A percentile compares a stretch with the other conserved stretches of the same genome.
Evolutionary conservation across 2,329 filamentous ascomycete species (phyloP).

Genomic region (Colletotrichum eleusines): DNA sequence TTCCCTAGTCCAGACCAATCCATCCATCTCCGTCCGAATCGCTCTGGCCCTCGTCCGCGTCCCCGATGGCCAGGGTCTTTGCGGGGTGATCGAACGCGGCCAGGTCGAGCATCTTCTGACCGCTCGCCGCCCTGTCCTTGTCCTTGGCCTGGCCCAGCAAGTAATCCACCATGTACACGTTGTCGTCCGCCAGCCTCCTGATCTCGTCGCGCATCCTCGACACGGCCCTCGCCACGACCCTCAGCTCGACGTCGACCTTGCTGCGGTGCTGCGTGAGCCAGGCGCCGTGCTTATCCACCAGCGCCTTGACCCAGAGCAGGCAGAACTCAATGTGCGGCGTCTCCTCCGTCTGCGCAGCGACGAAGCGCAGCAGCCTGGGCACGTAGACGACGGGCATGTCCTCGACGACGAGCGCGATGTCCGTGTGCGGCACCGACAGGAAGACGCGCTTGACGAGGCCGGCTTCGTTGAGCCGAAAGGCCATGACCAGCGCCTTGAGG

Average conservation of each 20-base stretch:
- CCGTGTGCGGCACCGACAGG: conserved; percentile 79
- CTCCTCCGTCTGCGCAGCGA: conserved; percentile 88
- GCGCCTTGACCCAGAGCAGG: conserved; percentile 88
- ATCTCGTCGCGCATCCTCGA: conserved; percentile 85
- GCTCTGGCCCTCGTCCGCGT: conserved; percentile 47
- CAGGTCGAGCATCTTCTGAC: conserved; percentile 46
- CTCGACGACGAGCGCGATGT: conserved; percentile 82
- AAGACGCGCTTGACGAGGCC: conserved; percentile 87
- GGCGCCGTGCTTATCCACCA: conserved; percentile 84
- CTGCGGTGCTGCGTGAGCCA: conserved; percentile 86
- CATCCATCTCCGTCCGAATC: conserved; percentile 59
- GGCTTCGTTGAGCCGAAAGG: conserved; percentile 92
- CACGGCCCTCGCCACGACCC: conserved; percentile 85
- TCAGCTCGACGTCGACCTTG: conserved; percentile 85
- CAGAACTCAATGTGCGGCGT: conserved; percentile 96
- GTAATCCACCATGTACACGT: conserved; percentile 90
- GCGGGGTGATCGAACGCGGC: conserved; percentile 33
- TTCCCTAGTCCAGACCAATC: conserved; percentile 60
- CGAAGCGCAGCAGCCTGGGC: conserved; percentile 84
- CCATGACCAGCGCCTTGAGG: conserved; percentile 94
- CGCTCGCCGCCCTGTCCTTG: conserved; percentile 32
- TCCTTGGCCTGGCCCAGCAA: conserved; percentile 66
- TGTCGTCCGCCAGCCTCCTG: conserved; percentile 85
- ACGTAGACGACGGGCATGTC: conserved; percentile 89
- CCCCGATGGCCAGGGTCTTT: conserved; percentile 32